Conservation (phyloP, 116 monocot species). For the Cymodocea nodosa region DNA sequence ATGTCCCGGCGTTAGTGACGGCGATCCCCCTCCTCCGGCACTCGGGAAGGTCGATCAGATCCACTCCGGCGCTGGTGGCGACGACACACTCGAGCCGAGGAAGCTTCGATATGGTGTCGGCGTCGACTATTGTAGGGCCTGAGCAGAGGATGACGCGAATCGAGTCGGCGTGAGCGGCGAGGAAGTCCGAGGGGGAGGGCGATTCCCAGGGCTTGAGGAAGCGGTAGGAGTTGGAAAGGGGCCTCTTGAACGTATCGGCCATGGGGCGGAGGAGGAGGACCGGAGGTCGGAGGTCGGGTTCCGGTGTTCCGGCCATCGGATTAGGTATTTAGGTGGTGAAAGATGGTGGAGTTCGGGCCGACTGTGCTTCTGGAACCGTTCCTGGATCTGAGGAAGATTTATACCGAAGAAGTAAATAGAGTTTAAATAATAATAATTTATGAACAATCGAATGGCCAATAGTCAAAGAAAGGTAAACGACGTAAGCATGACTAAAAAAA, state of each 20-base stretch:
- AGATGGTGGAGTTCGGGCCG: too few relatives aligned
- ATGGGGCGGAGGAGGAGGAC: not conserved
- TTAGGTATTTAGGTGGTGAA: too few relatives aligned
- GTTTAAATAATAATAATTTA: too few relatives aligned
- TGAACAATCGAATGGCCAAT: too few relatives aligned
- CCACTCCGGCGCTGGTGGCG: slow-evolving; percentile 15
- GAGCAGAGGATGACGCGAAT: slow-evolving; percentile 15
- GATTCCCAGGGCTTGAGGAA: slow-evolving; percentile 24
- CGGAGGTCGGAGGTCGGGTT: not conserved
- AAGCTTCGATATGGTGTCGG: slow-evolving; percentile 11
- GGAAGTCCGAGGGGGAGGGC: slow-evolving; percentile 2
- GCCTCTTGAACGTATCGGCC: not conserved
- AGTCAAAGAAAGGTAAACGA: too few relatives aligned
- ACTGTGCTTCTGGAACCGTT: too few relatives aligned
- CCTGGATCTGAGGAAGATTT: too few relatives aligned
- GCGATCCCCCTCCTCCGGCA: slow-evolving; percentile 24
- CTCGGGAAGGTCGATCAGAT: slow-evolving; percentile 24
- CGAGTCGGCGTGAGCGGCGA: slow-evolving; percentile 12
- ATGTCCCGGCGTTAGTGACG: slow-evolving; percentile 21
- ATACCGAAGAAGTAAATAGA: too few relatives aligned
- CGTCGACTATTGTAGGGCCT: not conserved
- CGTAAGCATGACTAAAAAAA: too few relatives aligned
- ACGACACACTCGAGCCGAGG: slow-evolving; percentile 19
- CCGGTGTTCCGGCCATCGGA: not conserved
- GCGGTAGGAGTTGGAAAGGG: slow-evolving; percentile 18